Evolutionary conservation across 1,284 basidiomycete genomes (phyloP).

Genomic region (Moesziomyces antarcticus): DNA sequence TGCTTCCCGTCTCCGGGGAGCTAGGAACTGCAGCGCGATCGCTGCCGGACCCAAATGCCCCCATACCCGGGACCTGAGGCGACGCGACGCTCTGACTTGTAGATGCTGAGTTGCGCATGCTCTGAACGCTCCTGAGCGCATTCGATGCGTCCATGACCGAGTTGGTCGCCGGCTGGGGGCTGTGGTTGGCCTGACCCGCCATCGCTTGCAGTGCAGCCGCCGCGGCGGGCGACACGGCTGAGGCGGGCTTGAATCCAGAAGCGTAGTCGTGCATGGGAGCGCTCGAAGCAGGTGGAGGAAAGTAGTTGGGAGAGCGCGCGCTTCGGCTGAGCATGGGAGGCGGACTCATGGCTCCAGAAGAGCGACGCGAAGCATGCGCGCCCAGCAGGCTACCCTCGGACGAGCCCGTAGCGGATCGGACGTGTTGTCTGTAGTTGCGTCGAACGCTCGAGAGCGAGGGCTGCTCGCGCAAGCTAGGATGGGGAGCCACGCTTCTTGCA

Average conservation of each 20-base stretch:
- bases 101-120: conserved; percentile 33
- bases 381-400: conserved; percentile 39
- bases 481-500: conserved; percentile 30
- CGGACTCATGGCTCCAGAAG: conserved; percentile 41
- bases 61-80: conserved; percentile 13
- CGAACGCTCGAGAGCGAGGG: conserved; percentile 37
- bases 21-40: conserved; percentile 26
- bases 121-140: conserved; percentile 26
- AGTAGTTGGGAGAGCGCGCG: conserved; percentile 57
- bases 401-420: conserved; percentile 32
- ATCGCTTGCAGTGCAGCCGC: conserved; percentile 38
- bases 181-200: conserved; percentile 12
- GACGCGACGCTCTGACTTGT: conserved; percentile 23
- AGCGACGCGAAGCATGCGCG: conserved; percentile 28
- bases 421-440: conserved; percentile 39
- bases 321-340: conserved; percentile 39
- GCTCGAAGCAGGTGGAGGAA: conserved; percentile 37
- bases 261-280: conserved; percentile 45
- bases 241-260: conserved; percentile 45
- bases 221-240: conserved; percentile 41
- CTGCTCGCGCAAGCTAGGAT: conserved; percentile 31
- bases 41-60: conserved; percentile 22
- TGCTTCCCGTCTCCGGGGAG: conserved; percentile 34
- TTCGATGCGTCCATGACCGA: conserved; percentile 32
- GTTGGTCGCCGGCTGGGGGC: conserved; percentile 12